A percentile compares a stretch with the other conserved stretches of the same genome.
Conservation (phyloP, 2,329 filamentous ascomycete genomes). For the Pseudonectria foliicola region DNA sequence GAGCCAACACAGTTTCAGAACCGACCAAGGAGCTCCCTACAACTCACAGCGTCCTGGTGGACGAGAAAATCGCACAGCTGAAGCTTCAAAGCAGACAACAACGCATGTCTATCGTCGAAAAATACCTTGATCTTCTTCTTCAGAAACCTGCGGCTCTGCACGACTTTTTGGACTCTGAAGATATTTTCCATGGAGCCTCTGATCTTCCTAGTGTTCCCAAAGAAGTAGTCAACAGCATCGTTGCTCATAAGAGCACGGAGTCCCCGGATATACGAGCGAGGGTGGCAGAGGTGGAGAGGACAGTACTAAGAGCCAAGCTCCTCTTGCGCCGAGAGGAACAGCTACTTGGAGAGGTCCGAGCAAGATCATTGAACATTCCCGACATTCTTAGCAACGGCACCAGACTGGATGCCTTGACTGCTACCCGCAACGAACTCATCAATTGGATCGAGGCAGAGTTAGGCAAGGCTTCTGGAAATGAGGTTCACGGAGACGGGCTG, state of each 20-base stretch:
- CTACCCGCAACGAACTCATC: constrained; percentile 53
- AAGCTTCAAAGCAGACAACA: constrained; percentile 46
- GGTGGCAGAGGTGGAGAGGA: constrained; percentile 48
- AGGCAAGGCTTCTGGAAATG: constrained; percentile 40
- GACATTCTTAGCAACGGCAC: constrained; percentile 30
- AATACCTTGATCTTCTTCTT: constrained; percentile 42
- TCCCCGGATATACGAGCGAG: constrained; percentile 40
- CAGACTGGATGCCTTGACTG: constrained; percentile 46
- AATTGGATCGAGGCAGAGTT: constrained; percentile 59
- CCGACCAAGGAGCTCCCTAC: constrained; percentile 13
- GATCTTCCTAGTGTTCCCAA: constrained; percentile 45
- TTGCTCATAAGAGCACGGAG: constrained; percentile 31
- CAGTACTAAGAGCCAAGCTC: constrained; percentile 51
- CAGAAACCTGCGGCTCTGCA: constrained; percentile 45
- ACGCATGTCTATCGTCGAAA: constrained; percentile 42
- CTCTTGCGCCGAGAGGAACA: constrained; percentile 50
- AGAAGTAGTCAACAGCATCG: constrained; percentile 44
- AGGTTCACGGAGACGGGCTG: constrained; percentile 20
- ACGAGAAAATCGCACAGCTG: constrained; percentile 44
- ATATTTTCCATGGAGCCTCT: constrained; percentile 38
- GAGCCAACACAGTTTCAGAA: constrained; percentile 12
- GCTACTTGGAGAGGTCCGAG: constrained; percentile 41
- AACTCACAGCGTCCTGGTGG: constrained; percentile 26
- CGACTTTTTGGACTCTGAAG: constrained; percentile 42
- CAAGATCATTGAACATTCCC: constrained; percentile 29